phyloP scores from a whole-genome alignment of 2,329 filamentous ascomycete genomes.

The Pestalotiopsis sp. region DNA sequence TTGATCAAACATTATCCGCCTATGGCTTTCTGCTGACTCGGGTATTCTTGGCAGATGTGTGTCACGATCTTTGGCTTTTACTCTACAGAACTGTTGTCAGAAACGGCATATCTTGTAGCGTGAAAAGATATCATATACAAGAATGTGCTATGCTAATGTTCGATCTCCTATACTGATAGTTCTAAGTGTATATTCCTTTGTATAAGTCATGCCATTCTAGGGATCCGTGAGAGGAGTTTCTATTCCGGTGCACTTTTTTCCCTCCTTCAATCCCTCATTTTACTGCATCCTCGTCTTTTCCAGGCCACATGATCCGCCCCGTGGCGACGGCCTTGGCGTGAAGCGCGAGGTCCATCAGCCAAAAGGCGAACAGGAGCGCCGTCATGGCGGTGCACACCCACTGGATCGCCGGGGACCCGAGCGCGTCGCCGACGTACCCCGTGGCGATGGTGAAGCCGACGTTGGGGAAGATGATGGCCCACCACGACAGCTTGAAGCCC shows the following conservation, averaged over 20 bases:
- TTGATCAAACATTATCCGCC: too few relatives aligned
- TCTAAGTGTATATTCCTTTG: too few relatives aligned
- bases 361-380: conserved; percentile 20
- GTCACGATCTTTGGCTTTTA: too few relatives aligned
- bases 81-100: too few relatives aligned
- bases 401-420: conserved; percentile 12
- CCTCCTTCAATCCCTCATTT: background rate
- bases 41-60: too few relatives aligned
- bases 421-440: conserved; percentile 4
- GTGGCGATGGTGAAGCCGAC: conserved; percentile 22
- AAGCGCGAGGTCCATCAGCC: conserved; percentile 27
- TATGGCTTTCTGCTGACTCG: too few relatives aligned
- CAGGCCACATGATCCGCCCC: conserved; percentile 34
- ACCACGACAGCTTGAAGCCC: conserved; percentile 23
- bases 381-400: conserved; percentile 22
- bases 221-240: too few relatives aligned
- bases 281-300: conserved; percentile 32
- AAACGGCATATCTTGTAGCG: too few relatives aligned
- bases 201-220: too few relatives aligned
- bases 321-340: conserved; percentile 32
- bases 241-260: background rate
- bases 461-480: conserved; percentile 13
- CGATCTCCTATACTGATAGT: too few relatives aligned
- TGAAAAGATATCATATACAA: too few relatives aligned
- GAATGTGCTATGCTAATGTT: too few relatives aligned